phyloP scores from a whole-genome alignment of 23 red algal species.

The Gracilaria vermiculophylla region DNA sequence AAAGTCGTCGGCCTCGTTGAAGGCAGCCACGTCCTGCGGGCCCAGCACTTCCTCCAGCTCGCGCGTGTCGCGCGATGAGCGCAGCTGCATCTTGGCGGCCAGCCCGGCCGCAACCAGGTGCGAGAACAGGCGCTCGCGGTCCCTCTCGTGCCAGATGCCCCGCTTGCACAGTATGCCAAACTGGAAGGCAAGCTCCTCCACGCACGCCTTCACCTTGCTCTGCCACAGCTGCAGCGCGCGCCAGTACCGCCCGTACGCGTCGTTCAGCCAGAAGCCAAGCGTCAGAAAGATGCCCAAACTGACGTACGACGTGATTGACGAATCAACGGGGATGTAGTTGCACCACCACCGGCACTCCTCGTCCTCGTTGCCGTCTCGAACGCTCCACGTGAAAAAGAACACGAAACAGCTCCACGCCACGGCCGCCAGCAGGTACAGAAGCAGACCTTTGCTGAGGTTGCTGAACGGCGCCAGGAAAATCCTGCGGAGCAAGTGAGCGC shows the following conservation, averaged over 20 bases:
- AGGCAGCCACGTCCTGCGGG: not conserved
- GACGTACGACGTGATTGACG: constrained; percentile 33
- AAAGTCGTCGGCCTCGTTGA: constrained; percentile 4
- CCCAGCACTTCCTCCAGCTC: constrained; percentile 20
- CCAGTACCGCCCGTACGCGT: constrained; percentile 43
- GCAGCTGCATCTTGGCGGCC: constrained; percentile 34
- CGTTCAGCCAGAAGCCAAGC: constrained; percentile 49
- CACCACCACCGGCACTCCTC: constrained; percentile 37
- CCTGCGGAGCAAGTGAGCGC: not conserved
- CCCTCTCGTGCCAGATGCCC: constrained; percentile 37
- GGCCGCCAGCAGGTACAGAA: not conserved
- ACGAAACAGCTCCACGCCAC: constrained; percentile 21
- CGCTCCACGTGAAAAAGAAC: constrained; percentile 11
- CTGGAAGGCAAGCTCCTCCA: constrained; percentile 14
- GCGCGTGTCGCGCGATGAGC: not conserved
- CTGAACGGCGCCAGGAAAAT: not conserved
- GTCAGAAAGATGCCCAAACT: constrained; percentile 42
- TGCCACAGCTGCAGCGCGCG: constrained; percentile 34
- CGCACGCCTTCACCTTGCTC: not conserved
- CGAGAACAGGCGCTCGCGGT: constrained; percentile 43
- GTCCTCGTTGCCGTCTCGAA: not conserved
- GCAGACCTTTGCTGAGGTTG: not conserved
- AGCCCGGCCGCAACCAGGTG: constrained; percentile 2
- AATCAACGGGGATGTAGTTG: constrained; percentile 44
- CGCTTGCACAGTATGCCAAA: constrained; percentile 1